phyloP scores from a whole-genome alignment of 345 rosid species.

The Euphorbia pulcherrima region DNA sequence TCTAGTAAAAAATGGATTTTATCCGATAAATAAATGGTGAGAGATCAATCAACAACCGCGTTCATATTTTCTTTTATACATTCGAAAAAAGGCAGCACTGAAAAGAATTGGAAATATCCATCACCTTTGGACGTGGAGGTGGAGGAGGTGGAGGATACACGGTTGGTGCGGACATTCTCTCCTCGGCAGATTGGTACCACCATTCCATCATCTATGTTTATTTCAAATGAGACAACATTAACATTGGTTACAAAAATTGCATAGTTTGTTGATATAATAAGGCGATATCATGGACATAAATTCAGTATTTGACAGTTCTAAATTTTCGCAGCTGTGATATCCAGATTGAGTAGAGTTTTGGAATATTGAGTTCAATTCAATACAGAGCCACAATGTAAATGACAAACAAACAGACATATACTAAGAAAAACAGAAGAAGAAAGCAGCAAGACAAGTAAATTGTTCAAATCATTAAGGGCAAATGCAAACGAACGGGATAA shows the following conservation, averaged over 20 bases:
- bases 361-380: background rate
- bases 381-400: background rate
- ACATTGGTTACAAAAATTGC: background rate
- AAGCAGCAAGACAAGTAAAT: background rate
- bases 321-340: background rate
- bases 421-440: background rate
- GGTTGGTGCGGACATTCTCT: conserved; percentile 95
- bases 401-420: too few relatives aligned
- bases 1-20: background rate
- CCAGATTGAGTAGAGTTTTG: background rate
- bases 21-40: background rate
- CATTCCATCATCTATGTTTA: conserved; percentile 94
- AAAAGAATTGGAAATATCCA: background rate
- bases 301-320: background rate
- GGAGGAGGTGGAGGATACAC: conserved; percentile 98
- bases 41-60: background rate
- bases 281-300: background rate
- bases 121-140: conserved; percentile 88
- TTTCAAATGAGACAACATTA: conserved; percentile 13
- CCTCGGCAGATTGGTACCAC: conserved; percentile 99
- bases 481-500: background rate
- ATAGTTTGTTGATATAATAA: background rate
- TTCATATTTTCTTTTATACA: conserved; percentile 4
- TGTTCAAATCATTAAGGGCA: background rate
- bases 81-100: conserved; percentile 13